phyloP scores from a whole-genome alignment of 208 protist species.

The Tritrichomonas foetus region DNA sequence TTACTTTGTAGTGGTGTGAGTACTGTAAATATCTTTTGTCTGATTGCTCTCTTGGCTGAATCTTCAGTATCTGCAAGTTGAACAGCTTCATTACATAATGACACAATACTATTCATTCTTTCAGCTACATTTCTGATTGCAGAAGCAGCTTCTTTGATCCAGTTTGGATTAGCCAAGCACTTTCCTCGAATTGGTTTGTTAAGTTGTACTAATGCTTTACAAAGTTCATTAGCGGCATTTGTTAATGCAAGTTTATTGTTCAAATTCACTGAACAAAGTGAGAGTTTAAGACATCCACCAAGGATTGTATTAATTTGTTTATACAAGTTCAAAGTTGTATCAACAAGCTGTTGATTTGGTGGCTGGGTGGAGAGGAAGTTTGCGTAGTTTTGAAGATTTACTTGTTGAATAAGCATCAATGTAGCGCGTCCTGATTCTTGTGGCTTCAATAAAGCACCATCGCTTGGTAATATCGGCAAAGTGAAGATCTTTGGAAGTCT shows the following conservation, averaged over 20 bases:
- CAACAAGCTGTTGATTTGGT: not conserved
- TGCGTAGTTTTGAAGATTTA: not conserved
- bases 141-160: not conserved
- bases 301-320: not conserved
- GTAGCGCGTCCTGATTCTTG: not conserved
- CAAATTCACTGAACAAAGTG: not conserved
- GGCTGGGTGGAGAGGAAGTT: not conserved
- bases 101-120: not conserved
- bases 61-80: not conserved
- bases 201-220: not conserved
- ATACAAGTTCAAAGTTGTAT: not conserved
- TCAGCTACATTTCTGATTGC: not conserved
- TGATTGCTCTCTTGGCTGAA: not conserved
- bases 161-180: not conserved
- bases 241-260: not conserved
- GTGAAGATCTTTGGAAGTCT: not conserved
- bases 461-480: not conserved
- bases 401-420: not conserved
- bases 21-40: not conserved
- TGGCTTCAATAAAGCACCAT: too few species aligned
- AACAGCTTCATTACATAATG: not conserved
- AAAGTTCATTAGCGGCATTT: not conserved
- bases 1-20: not conserved
- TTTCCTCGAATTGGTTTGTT: not conserved
- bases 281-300: not conserved